Percentiles rank a stretch among this genome's conserved stretches.
These are phyloP conservation scores for Xylaria sp. DNA, from an alignment of 2,329 filamentous ascomycete species.

Conservation along the genomic window DNA sequence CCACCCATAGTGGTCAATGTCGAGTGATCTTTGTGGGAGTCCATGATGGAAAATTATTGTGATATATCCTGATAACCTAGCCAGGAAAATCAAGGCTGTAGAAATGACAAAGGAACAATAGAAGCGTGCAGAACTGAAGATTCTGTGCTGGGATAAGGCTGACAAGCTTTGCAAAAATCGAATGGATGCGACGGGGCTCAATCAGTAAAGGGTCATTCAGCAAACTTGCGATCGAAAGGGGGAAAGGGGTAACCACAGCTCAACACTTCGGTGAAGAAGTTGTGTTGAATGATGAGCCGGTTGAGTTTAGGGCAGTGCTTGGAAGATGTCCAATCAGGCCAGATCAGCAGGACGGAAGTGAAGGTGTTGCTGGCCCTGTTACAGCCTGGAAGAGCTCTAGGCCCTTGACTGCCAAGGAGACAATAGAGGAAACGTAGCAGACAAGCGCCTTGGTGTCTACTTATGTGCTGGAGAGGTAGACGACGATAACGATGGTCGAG, in stretches of 20 bases:
- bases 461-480: neutral
- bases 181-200: constrained; percentile 31
- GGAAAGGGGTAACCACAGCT: constrained; percentile 28
- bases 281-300: constrained; percentile 8
- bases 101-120: constrained; percentile 17
- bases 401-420: constrained; percentile 29
- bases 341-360: constrained; percentile 38
- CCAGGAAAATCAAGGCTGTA: neutral
- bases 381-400: constrained; percentile 34
- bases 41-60: constrained; percentile 41
- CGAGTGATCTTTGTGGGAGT: constrained; percentile 42
- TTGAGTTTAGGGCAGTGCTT: constrained; percentile 25
- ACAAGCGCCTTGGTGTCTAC: constrained; percentile 10
- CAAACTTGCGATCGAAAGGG: constrained; percentile 36
- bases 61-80: neutral
- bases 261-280: constrained; percentile 12
- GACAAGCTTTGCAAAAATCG: constrained; percentile 29
- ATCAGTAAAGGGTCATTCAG: constrained; percentile 38
- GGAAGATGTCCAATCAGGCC: constrained; percentile 34
- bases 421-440: constrained; percentile 3
- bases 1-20: constrained; percentile 51
- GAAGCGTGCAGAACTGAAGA: constrained; percentile 12
- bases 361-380: constrained; percentile 33
- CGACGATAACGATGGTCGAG: neutral
- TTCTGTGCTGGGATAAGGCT: constrained; percentile 25